Percentiles rank a stretch among this genome's conserved stretches.
Conservation (phyloP, 2,329 filamentous ascomycete genomes). For the Fusarium sp. region DNA sequence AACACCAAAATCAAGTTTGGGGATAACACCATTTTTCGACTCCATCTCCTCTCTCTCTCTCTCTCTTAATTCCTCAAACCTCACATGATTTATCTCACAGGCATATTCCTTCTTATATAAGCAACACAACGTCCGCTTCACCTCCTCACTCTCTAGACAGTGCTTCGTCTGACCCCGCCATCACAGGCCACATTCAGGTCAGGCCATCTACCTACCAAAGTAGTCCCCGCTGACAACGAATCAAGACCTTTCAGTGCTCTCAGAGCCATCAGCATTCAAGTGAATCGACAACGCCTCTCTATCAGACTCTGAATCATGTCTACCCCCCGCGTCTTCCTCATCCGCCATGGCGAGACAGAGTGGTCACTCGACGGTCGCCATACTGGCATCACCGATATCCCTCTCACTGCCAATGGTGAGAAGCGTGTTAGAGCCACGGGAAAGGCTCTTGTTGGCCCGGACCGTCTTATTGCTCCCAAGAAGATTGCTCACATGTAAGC, state of each 20-base stretch:
- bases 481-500: conserved; percentile 84
- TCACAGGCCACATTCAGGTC: conserved; percentile 15
- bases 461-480: conserved; percentile 83
- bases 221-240: background rate
- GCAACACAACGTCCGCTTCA: background rate
- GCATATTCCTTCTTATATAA: background rate
- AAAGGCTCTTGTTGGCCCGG: conserved; percentile 81
- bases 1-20: conserved; percentile 29
- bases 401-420: conserved; percentile 83
- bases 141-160: background rate
- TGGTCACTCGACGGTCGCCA: conserved; percentile 90
- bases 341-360: conserved; percentile 93
- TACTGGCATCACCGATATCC: conserved; percentile 86
- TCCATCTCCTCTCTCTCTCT: background rate
- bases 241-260: background rate
- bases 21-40: conserved; percentile 13
- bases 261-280: background rate
- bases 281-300: background rate
- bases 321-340: conserved; percentile 79
- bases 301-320: conserved; percentile 37
- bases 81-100: background rate
- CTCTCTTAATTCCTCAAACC: background rate
- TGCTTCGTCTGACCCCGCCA: conserved; percentile 17
- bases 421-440: conserved; percentile 80
- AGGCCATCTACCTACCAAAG: conserved; percentile 20